Conservation (phyloP, 805 yeast species). For the Naumovozyma dairenensis region DNA sequence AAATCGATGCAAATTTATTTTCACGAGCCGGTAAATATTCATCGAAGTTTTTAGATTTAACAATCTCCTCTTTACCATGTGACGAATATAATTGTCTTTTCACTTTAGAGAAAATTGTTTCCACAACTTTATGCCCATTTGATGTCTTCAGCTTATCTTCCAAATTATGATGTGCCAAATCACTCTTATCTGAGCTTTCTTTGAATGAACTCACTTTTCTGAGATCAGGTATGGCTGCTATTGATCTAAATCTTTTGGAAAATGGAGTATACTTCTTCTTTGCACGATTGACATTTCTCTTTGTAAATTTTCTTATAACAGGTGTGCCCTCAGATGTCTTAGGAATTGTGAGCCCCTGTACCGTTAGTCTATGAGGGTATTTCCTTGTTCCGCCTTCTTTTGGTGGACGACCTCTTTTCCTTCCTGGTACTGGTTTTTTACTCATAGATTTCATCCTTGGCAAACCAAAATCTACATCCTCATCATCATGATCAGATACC, state of each 20-base stretch:
- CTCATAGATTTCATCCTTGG: not conserved
- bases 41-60: slow-evolving; percentile 31
- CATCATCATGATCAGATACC: slow-evolving; percentile 1
- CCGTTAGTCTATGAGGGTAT: not conserved
- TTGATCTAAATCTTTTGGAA: slow-evolving; percentile 19
- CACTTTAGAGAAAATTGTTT: slow-evolving; percentile 28
- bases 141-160: slow-evolving; percentile 31
- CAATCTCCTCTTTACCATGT: slow-evolving; percentile 34
- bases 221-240: slow-evolving; percentile 24
- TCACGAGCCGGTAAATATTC: slow-evolving; percentile 76
- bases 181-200: slow-evolving; percentile 9
- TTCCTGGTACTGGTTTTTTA: not conserved
- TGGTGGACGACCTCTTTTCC: slow-evolving; percentile 6
- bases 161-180: slow-evolving; percentile 16
- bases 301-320: slow-evolving; percentile 24
- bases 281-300: slow-evolving; percentile 25
- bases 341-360: not conserved
- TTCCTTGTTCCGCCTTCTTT: not conserved
- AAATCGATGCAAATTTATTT: slow-evolving; percentile 64
- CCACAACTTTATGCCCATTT: slow-evolving; percentile 28
- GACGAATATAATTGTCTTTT: slow-evolving; percentile 32
- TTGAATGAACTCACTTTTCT: slow-evolving; percentile 24
- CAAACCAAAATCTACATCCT: slow-evolving; percentile 2
- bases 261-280: slow-evolving; percentile 25
- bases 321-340: slow-evolving; percentile 4